Evolutionary conservation across 129 eudicot genomes (phyloP).

Genomic region (Artemisia tridentata): DNA sequence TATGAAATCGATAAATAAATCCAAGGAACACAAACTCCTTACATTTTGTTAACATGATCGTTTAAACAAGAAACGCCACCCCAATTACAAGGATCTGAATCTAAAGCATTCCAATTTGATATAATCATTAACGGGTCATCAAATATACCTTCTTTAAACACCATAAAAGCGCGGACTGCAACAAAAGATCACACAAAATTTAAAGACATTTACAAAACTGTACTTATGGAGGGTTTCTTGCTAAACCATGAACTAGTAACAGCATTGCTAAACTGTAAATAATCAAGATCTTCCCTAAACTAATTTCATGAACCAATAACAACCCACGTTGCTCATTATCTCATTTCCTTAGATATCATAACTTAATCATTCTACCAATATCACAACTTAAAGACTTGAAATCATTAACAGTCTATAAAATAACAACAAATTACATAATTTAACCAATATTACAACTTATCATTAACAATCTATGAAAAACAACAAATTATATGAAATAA

Average conservation of each 20-base stretch:
- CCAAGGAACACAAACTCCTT: constrained; percentile 28
- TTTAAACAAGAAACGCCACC: no score
- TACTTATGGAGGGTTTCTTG: constrained; percentile 2
- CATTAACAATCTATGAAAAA: no score
- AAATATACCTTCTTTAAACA: constrained; percentile 79
- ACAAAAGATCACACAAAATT: constrained; percentile 20
- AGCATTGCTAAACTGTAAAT: no score
- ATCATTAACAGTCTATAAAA: no score
- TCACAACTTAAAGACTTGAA: not conserved
- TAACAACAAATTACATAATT: no score
- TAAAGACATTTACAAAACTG: no score
- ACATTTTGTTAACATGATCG: constrained; percentile 75
- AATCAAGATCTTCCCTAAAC: constrained; percentile 28
- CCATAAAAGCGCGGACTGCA: constrained; percentile 71
- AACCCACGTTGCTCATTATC: not conserved
- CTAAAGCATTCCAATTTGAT: constrained; percentile 78
- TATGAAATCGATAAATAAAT: not conserved
- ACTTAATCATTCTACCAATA: not conserved
- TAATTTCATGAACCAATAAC: not conserved
- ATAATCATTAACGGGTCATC: constrained; percentile 77
- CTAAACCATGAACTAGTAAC: constrained; percentile 13
- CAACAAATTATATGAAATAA: no score
- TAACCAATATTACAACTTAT: no score
- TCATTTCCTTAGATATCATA: not conserved
- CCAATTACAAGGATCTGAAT: constrained; percentile 82